Evolutionary conservation across 805 yeast genomes (phyloP).

Genomic region (Teunomyces stri): DNA sequence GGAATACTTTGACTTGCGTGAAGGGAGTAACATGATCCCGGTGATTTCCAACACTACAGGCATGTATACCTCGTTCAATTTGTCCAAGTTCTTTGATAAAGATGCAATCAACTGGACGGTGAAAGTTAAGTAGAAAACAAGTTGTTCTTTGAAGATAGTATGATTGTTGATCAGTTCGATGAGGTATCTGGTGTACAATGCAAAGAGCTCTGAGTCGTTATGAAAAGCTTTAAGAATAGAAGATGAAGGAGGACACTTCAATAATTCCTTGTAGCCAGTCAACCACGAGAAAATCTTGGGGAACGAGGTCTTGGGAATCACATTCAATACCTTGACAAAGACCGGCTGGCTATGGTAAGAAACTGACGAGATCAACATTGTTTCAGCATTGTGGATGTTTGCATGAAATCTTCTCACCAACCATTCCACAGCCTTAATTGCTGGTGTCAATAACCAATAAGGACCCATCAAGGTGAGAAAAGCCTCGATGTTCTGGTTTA

Average conservation of each 20-base stretch:
- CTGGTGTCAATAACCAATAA: slow-evolving; percentile 69
- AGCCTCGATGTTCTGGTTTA: slow-evolving; percentile 71
- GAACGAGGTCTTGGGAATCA: slow-evolving; percentile 53
- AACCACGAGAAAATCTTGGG: slow-evolving; percentile 83
- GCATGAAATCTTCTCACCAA: slow-evolving; percentile 85
- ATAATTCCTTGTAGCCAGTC: slow-evolving; percentile 59
- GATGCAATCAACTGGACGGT: slow-evolving; percentile 69
- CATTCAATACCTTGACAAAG: slow-evolving; percentile 73
- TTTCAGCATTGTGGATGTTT: slow-evolving; percentile 77
- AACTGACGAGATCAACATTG: slow-evolving; percentile 64
- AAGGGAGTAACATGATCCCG: slow-evolving; percentile 48
- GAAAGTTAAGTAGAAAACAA: slow-evolving; percentile 76
- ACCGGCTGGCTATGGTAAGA: slow-evolving; percentile 78
- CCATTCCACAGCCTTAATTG: slow-evolving; percentile 90
- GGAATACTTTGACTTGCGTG: slow-evolving; percentile 15
- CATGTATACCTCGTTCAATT: slow-evolving; percentile 46
- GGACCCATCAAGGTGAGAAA: slow-evolving; percentile 76
- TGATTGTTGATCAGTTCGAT: slow-evolving; percentile 49
- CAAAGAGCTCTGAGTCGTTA: slow-evolving; percentile 64
- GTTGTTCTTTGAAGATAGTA: slow-evolving; percentile 62
- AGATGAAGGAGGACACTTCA: slow-evolving; percentile 61
- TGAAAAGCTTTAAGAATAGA: slow-evolving; percentile 70
- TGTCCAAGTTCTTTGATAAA: slow-evolving; percentile 43
- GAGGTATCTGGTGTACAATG: slow-evolving; percentile 60
- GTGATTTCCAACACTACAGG: slow-evolving; percentile 59